Evolutionary conservation across 2,329 filamentous ascomycete species (phyloP), one percentile per base, ranked within the genome.

Genomic region (Neodidymelliopsis sp.): DNA sequence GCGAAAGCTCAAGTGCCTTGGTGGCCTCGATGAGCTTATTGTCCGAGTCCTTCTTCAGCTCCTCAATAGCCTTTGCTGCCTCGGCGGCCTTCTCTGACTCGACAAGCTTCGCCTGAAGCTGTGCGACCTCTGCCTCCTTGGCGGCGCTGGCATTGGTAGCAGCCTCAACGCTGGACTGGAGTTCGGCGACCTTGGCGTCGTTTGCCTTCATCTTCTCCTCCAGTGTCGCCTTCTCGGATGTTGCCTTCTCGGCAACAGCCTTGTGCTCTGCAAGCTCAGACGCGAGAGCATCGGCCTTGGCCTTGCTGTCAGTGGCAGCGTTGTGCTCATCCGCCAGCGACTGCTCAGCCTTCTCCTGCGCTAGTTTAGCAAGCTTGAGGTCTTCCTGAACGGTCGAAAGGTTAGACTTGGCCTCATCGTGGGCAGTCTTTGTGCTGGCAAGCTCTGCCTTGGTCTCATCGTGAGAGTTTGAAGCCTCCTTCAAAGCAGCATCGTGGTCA

Each of bases 191-290:
- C 54, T 66, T 66, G 13, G 61, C 33, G 12, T 62, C 56, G 27
- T 61, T 52, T 9, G 53, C 57, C 45, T 66, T 54, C 28, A 66
- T 57, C 45, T 67, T 58, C 41, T 62, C 59, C 20, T 65, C 50
- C 1, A 62, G 54, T 22, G 56, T 56, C 8, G 48, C 46, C 45
- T 63, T 63, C 42, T 64, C 60, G 7, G 60, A 28, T 27, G 53
- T 37, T 5, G 54, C 48, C 54, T 65, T 64, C 42, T 62, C 61
- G 30, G 48, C 45, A 13, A 53, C 55, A 19, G 57, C 56, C 51
- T 66, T 65, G 39, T 64, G 55, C 8, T 65, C 59, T 2, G 57
- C 57, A 20, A 65, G 36, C 19, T 60, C 59, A 18, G 54, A 38
- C 23, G 60, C 57, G 18, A 63, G 37, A 2, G 54, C 22, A 12